These are phyloP conservation scores for Pseudoneurospora amorphoporcata DNA, from an alignment of 495 filamentous ascomycete genomes.

Conservation along the genomic window DNA sequence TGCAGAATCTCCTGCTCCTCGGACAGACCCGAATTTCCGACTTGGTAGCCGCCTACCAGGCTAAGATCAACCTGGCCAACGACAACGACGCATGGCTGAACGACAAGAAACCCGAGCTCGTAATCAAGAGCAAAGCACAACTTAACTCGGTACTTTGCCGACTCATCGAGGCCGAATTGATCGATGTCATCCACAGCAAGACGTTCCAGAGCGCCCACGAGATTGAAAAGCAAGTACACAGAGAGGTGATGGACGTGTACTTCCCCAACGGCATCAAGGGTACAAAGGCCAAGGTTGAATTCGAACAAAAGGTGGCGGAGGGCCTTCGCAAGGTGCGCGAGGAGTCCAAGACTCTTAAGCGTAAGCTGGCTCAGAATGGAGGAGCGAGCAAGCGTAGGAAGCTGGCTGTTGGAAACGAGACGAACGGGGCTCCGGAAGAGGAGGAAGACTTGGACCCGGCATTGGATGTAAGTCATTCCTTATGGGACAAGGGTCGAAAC, in stretches of 20 bases:
- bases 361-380: constrained; percentile 34
- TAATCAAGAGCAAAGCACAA: constrained; percentile 22
- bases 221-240: constrained; percentile 24
- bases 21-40: constrained; percentile 69
- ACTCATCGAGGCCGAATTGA: constrained; percentile 34
- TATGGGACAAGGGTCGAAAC: not conserved
- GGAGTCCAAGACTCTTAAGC: constrained; percentile 37
- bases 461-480: constrained; percentile 22
- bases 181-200: constrained; percentile 29
- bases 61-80: constrained; percentile 23
- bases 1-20: constrained; percentile 62
- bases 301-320: constrained; percentile 42
- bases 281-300: constrained; percentile 48
- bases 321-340: constrained; percentile 39
- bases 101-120: constrained; percentile 11
- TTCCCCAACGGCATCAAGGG: constrained; percentile 31
- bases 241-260: constrained; percentile 32
- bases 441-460: constrained; percentile 32
- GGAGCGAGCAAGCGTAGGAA: constrained; percentile 36
- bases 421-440: constrained; percentile 14
- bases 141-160: constrained; percentile 31
- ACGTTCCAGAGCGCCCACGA: constrained; percentile 32
- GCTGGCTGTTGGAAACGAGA: constrained; percentile 24
- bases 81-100: constrained; percentile 3
- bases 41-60: constrained; percentile 40